Base-by-base conservation (phyloP, 352 stramenopile species). In the Phytophthora tentaculata region DNA sequence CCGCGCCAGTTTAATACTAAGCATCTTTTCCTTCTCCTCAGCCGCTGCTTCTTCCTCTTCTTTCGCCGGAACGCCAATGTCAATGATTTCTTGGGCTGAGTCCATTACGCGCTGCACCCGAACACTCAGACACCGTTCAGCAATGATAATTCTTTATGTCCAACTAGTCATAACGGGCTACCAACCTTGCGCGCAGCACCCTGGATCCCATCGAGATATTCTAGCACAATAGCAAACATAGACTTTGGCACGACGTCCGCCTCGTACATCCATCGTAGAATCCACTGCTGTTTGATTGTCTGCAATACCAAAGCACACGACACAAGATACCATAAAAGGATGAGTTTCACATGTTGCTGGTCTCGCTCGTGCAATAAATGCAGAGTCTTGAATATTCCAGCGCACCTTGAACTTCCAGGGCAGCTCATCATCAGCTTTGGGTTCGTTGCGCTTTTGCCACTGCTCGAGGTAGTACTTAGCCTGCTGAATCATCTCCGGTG, bases 281-380 rank as follows among this genome's bases (percentile, higher is more conserved):
- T 86, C 87, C 87, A 95, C 52, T 86, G 73, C 74, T 95, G 87
- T 66, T 93, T 91, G 17, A 88, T 84, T 84, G 89, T 95, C 84
- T 90, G 54, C 24, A 64, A 53, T 22, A 19, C n/a, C 29, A 63
- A 1, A 50, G 17, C 1, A 51, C 19, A 56, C 12, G 61, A 58
- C 44, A 61, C 26, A 65, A 22, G 28, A 50, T 51, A 22, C 14
- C 49, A 56, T 12, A 39, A 35, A 55, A 53, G 2, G 5, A 64
- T 68, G 29, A 64, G 53, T 35, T 8, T 54, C 32, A 14, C 41
- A 29, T 50, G 7, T 49, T 49, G 17, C 7, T 16, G 8, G 43
- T 22, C n/a, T 26, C 19, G 29, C 49, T 65, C 12, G 3, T 39
- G 32, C 35, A 28, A 44, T 47, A 58, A 47, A 26, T n/a, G n/a